These are phyloP conservation scores for Aquilaria agallochum DNA, from an alignment of 441 rosid genomes.

Conservation along the genomic window DNA sequence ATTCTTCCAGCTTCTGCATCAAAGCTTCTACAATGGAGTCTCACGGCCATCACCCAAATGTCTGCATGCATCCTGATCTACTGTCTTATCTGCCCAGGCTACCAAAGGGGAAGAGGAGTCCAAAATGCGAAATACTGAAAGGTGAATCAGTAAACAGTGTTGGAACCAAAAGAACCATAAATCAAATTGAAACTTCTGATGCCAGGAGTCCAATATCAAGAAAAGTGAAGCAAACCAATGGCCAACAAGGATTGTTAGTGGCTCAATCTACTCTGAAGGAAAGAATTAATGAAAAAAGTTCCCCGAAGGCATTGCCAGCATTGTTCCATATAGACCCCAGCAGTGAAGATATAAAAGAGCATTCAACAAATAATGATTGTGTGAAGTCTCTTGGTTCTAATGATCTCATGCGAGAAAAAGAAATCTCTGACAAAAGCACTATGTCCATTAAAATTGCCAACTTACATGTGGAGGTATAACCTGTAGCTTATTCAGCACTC, in stretches of 20 bases:
- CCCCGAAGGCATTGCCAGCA: slow-evolving; percentile 20
- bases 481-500: slow-evolving; percentile 9
- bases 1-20: slow-evolving; percentile 37
- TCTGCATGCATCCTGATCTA: slow-evolving; percentile 32
- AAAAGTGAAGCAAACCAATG: slow-evolving; percentile 19
- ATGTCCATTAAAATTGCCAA: slow-evolving; percentile 19
- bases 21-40: slow-evolving; percentile 27
- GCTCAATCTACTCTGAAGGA: slow-evolving; percentile 21
- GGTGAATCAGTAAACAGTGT: slow-evolving; percentile 20
- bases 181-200: slow-evolving; percentile 20
- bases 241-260: slow-evolving; percentile 12
- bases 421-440: slow-evolving; percentile 16
- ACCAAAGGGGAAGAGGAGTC: slow-evolving; percentile 47
- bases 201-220: slow-evolving; percentile 23
- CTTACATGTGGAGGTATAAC: slow-evolving; percentile 27
- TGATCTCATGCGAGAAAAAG: slow-evolving; percentile 15
- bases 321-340: slow-evolving; percentile 17
- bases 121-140: slow-evolving; percentile 29
- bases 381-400: slow-evolving; percentile 14
- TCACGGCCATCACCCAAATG: slow-evolving; percentile 22
- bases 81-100: slow-evolving; percentile 32
- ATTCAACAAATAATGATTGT: slow-evolving; percentile 23
- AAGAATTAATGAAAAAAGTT: slow-evolving; percentile 16
- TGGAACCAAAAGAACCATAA: slow-evolving; percentile 38
- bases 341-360: slow-evolving; percentile 17